phyloP scores from a whole-genome alignment of 306 rosid species.

The Macrotyloma uniflorum region DNA sequence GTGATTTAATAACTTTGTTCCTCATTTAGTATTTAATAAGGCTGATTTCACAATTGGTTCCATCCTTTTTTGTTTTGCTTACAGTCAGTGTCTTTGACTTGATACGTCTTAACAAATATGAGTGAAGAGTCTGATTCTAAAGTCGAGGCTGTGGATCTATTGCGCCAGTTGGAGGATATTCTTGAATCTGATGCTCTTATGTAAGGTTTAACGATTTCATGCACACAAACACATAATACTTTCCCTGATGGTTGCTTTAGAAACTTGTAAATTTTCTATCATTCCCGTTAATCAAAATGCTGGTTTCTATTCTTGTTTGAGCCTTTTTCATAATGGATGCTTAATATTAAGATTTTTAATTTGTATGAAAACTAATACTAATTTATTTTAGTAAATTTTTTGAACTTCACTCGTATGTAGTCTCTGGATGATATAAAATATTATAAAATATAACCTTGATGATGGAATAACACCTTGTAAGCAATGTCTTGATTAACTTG shows the following conservation, averaged over 20 bases:
- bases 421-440: slow-evolving; percentile 12
- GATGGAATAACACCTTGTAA: slow-evolving; percentile 14
- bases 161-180: slow-evolving; percentile 64
- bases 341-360: neutral
- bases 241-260: slow-evolving; percentile 11
- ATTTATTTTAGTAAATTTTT: neutral
- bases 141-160: slow-evolving; percentile 46
- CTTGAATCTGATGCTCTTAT: slow-evolving; percentile 72
- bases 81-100: neutral
- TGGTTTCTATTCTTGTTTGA: slow-evolving; percentile 1
- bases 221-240: neutral
- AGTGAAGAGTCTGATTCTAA: slow-evolving; percentile 39
- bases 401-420: neutral
- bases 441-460: slow-evolving; percentile 1
- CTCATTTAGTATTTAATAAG: neutral
- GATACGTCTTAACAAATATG: slow-evolving; percentile 38
- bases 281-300: slow-evolving; percentile 20
- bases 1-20: neutral
- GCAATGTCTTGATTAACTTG: neutral
- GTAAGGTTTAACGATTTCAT: slow-evolving; percentile 51
- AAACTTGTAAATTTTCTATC: neutral
- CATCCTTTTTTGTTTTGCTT: neutral
- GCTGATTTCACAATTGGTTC: neutral
- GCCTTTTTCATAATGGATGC: slow-evolving; percentile 17
- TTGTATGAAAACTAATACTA: neutral